phyloP scores from a whole-genome alignment of 345 rosid species.

The Erucastrum elatum region DNA sequence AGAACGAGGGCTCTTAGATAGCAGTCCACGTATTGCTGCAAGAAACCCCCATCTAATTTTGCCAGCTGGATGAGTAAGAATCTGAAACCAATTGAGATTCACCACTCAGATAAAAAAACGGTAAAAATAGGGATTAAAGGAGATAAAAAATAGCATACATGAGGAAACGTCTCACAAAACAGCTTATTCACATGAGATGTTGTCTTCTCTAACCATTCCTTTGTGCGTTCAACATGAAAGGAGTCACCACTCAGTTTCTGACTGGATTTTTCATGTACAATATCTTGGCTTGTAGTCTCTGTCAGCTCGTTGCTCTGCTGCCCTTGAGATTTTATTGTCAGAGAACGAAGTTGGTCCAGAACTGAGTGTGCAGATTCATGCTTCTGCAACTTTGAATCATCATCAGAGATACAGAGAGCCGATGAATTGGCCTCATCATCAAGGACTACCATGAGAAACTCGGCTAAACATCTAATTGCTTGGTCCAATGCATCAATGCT shows the following conservation, averaged over 20 bases:
- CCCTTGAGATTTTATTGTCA: constrained; percentile 52
- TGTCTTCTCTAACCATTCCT: constrained; percentile 74
- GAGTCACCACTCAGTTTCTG: constrained; percentile 41
- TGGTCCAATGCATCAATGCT: constrained; percentile 78
- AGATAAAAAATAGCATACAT: constrained; percentile 47
- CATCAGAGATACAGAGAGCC: constrained; percentile 38
- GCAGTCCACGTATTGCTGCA: constrained; percentile 66
- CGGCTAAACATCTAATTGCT: constrained; percentile 81
- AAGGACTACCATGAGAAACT: constrained; percentile 87
- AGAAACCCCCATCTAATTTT: constrained; percentile 70
- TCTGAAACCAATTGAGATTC: constrained; percentile 47
- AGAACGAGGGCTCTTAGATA: constrained; percentile 61
- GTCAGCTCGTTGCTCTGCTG: constrained; percentile 33
- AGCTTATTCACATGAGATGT: constrained; percentile 68
- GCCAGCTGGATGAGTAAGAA: constrained; percentile 72
- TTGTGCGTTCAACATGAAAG: constrained; percentile 70
- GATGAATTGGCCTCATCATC: constrained; percentile 64
- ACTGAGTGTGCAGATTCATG: constrained; percentile 50
- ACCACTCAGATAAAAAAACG: neutral
- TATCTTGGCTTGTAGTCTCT: constrained; percentile 40
- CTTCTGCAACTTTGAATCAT: constrained; percentile 34
- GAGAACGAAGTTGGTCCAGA: constrained; percentile 64
- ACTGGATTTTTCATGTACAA: constrained; percentile 35
- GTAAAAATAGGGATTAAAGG: too few relatives aligned
- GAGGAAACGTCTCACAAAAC: constrained; percentile 71